These are phyloP conservation scores for Phtheirospermum japonicum DNA, from an alignment of 257 asterid genomes.

Conservation along the genomic window DNA sequence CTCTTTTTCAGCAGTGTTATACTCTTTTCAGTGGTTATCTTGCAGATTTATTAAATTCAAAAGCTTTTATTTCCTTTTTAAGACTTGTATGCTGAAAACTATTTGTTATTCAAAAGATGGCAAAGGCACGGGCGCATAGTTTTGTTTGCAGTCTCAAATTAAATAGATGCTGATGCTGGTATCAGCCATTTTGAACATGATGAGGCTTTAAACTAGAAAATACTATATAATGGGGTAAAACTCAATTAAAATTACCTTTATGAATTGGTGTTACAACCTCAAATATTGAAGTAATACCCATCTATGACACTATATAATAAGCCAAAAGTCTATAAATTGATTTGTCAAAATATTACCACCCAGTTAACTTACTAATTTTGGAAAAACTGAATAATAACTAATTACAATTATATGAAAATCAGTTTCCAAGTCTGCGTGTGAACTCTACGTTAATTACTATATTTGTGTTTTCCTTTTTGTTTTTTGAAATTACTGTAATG, in stretches of 20 bases:
- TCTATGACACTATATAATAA: too few relatives aligned
- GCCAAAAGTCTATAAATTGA: too few relatives aligned
- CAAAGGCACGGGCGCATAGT: not conserved
- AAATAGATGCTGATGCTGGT: slow-evolving; percentile 18
- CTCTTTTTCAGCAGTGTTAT: slow-evolving; percentile 2
- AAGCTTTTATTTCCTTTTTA: not conserved
- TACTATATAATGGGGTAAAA: not conserved
- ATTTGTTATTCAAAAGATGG: not conserved
- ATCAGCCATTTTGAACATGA: not conserved
- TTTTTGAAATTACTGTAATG: too few relatives aligned
- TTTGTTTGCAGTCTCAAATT: not conserved
- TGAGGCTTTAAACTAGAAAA: not conserved
- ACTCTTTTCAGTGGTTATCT: not conserved
- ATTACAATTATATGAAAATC: too few relatives aligned
- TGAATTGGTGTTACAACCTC: not conserved
- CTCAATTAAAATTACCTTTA: not conserved
- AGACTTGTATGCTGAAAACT: not conserved
- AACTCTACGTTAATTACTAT: too few relatives aligned
- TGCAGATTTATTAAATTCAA: not conserved
- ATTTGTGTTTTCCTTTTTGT: too few relatives aligned
- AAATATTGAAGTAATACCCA: not conserved
- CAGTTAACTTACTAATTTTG: too few relatives aligned
- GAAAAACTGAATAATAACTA: too few relatives aligned
- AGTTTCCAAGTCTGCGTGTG: too few relatives aligned
- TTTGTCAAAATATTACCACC: too few relatives aligned